Base-by-base conservation (phyloP, 1,284 basidiomycete species). In the Earliella scabrosa region DNA sequence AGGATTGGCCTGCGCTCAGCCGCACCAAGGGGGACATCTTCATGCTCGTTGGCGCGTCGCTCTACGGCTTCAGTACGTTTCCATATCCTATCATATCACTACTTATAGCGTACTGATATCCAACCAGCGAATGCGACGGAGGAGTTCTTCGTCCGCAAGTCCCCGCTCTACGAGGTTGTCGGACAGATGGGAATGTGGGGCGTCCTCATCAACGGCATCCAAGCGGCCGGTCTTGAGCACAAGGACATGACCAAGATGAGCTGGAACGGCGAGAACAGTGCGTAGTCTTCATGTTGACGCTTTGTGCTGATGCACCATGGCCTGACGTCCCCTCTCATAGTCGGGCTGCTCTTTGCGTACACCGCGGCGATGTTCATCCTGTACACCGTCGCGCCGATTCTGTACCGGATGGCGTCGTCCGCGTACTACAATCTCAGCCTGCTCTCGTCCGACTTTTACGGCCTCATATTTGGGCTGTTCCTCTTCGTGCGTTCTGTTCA, bases 101-200 rank as follows among this genome's bases (percentile, higher is more conserved):
- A 21, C 20, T 20, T 45, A 14, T 13, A 29, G 4, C 3, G 2
- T 3, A 2, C 27, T 2, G 1, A 24, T 18, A 24, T 41, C 26
- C 21, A n/a, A n/a, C n/a, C 55, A 92, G 90, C 90, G 13, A 94
- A 94, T 64, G 90, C 92, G 26, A 90, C 91, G 0, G 92, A 94
- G 69, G 92, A 95, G 68, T 90, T 89, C 70, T 85, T 95, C 60
- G 93, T 95, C 18, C 82, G 93, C 56, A 83, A 76, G 59, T 79
- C 85, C 10, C 93, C 92, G 7, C 75, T 95, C 31, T 95, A 93
- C 67, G 92, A 94, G 72, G 90, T 93, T 52, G 85, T 94, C 20
- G 92, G 92, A 6, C 90, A 92, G 70, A 72, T 95, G 39, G 93
- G 93, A 3, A 84, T 95, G 82, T 94, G 83, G 80, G 92, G 90